phyloP scores from a whole-genome alignment of 257 asterid species.

The Gardenia jasminoides region DNA sequence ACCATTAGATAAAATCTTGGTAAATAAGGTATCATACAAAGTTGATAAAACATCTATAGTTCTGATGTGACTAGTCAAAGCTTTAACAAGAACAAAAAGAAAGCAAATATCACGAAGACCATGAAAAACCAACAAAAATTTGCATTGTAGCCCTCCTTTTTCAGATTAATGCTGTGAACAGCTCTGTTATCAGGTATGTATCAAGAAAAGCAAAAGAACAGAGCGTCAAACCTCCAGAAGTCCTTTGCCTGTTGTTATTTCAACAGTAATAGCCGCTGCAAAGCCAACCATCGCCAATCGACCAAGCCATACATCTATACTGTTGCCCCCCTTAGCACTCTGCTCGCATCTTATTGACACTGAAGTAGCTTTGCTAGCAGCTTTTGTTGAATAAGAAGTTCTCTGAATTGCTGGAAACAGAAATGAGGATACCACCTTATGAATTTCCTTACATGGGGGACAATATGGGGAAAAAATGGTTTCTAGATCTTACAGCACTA shows the following conservation, averaged over 20 bases:
- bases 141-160: too few relatives aligned
- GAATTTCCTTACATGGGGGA: neutral
- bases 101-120: neutral
- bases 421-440: conserved; percentile 1
- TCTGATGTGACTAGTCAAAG: neutral
- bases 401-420: conserved; percentile 42
- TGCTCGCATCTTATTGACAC: conserved; percentile 69
- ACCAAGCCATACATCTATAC: conserved; percentile 85
- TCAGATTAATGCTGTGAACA: too few relatives aligned
- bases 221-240: conserved; percentile 42
- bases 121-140: neutral
- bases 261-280: conserved; percentile 71
- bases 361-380: conserved; percentile 28
- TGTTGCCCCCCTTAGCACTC: conserved; percentile 53
- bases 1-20: neutral
- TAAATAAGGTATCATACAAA: neutral
- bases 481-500: neutral
- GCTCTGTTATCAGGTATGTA: neutral
- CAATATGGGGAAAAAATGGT: neutral
- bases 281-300: conserved; percentile 84
- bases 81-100: neutral
- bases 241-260: conserved; percentile 82
- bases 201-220: neutral
- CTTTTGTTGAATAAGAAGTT: conserved; percentile 24
- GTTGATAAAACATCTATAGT: neutral